These are phyloP conservation scores for Cordyceps fumosorosea DNA, from an alignment of 2,329 filamentous ascomycete species.

Conservation along the genomic window DNA sequence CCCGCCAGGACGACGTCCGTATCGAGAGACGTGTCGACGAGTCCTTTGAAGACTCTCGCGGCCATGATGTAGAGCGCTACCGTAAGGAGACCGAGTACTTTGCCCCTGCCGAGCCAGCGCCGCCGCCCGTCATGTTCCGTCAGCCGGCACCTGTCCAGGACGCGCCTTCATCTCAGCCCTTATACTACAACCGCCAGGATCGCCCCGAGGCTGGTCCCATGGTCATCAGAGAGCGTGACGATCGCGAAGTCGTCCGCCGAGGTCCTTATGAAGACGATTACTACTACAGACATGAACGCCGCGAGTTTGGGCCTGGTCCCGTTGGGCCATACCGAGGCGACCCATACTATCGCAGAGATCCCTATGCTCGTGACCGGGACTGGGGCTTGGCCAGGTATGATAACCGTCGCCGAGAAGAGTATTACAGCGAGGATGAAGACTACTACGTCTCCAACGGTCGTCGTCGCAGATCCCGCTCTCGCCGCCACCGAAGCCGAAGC, in stretches of 20 bases:
- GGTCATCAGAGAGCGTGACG: constrained; percentile 33
- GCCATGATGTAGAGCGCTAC: constrained; percentile 51
- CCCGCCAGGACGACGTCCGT: constrained; percentile 39
- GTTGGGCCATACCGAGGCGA: constrained; percentile 31
- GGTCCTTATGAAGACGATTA: constrained; percentile 40
- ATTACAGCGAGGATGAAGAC: constrained; percentile 42
- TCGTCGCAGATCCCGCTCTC: constrained; percentile 37
- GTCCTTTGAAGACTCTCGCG: constrained; percentile 37
- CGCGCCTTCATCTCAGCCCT: constrained; percentile 39
- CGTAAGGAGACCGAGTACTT: constrained; percentile 59
- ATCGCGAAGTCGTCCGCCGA: constrained; percentile 30
- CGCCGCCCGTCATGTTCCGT: constrained; percentile 49
- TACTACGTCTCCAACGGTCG: constrained; percentile 39
- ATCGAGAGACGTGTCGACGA: constrained; percentile 49
- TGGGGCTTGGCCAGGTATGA: constrained; percentile 31
- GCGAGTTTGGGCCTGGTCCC: constrained; percentile 25
- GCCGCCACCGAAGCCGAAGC: constrained; percentile 34
- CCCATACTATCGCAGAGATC: constrained; percentile 20
- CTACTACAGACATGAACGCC: constrained; percentile 43
- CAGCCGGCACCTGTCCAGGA: constrained; percentile 50
- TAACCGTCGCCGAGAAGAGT: constrained; percentile 36
- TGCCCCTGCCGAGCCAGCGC: constrained; percentile 42
- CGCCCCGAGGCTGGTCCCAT: constrained; percentile 39
- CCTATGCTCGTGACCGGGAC: constrained; percentile 27
- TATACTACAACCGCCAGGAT: constrained; percentile 41